Evolutionary conservation across 768 basidiomycete genomes (phyloP), one percentile per base, ranked within the genome.

Genomic region (Leccinum fibrillosum): DNA sequence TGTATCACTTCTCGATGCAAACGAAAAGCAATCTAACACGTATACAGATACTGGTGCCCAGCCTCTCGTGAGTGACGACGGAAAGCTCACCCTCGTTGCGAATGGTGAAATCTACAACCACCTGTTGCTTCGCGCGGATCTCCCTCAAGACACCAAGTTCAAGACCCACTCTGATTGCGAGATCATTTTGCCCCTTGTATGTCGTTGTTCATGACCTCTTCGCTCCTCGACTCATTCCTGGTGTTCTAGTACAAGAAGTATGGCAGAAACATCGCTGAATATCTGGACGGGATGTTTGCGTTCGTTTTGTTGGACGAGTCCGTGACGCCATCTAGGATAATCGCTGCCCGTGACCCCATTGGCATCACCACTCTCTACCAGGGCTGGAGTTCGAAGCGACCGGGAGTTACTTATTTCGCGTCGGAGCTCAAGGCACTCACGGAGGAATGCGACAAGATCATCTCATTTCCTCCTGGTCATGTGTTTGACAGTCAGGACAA

Each of bases 81-180:
- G 86, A 54, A 90, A 89, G 66, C 68, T 86, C 61, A 82, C 88
- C 63, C 88, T 99, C 54, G 85, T 90, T 57, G 97, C 98, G 69
- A 99, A 99, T 75, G 97, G 96, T 53, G 97, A 99, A 76, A 98
- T 99, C 67, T 99, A 99, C 82, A 99, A 98, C 80, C 93, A 98
- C 71, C 75, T 91, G 55, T 80, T 86, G 19, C 84, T 98, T 52
- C 84, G 92, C 55, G 82, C 86, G 52, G 75, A 73, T 23, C 75
- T 94, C 54, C 86, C 83, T 39, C 71, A 83, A 45, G 80, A 77
- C 56, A 82, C 86, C 62, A 86, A 85, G 58, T 96, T 98, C 81
- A 97, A 93, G 80, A 98, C 97, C 0, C 92, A 96, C 70, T 98
- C 95, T 0, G 97, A 99, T 68, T 99, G 97, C 74, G 97, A 99